Percentiles rank a stretch among this genome's conserved stretches.
These are phyloP conservation scores for Mycena rosella DNA, from an alignment of 768 basidiomycete genomes.

Conservation along the genomic window DNA sequence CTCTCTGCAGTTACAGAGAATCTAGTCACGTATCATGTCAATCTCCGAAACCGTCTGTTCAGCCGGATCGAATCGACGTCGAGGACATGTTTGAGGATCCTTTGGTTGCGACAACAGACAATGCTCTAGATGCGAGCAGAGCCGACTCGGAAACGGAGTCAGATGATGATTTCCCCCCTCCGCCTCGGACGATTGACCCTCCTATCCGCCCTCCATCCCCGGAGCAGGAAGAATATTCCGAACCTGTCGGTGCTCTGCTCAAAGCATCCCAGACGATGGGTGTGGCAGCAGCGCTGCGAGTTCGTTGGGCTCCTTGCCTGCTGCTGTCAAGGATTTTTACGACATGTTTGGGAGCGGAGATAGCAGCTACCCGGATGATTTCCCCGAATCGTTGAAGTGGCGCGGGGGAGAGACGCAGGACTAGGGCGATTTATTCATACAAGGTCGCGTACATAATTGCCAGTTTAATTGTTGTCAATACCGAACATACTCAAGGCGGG, in stretches of 20 bases:
- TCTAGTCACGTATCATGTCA: background rate
- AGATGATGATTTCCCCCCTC: conserved; percentile 43
- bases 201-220: conserved; percentile 25
- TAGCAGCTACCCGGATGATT: conserved; percentile 57
- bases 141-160: conserved; percentile 54
- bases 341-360: conserved; percentile 57
- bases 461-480: too few relatives aligned
- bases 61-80: conserved; percentile 17
- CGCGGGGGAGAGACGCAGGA: conserved; percentile 9
- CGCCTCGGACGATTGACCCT: conserved; percentile 10
- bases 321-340: conserved; percentile 55
- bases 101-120: background rate
- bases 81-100: conserved; percentile 30
- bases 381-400: conserved; percentile 53
- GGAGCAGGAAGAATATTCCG: conserved; percentile 13
- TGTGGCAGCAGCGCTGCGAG: background rate
- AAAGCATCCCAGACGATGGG: background rate
- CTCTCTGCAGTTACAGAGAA: background rate
- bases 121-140: conserved; percentile 3
- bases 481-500: too few relatives aligned
- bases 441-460: too few relatives aligned
- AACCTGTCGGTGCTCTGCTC: background rate
- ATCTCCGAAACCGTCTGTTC: background rate
- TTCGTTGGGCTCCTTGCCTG: conserved; percentile 48
- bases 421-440: too few relatives aligned